Percentiles rank a stretch among this genome's conserved stretches.
Evolutionary conservation across 2,329 filamentous ascomycete genomes (phyloP).

Genomic region (Dactylellina leptospora): DNA sequence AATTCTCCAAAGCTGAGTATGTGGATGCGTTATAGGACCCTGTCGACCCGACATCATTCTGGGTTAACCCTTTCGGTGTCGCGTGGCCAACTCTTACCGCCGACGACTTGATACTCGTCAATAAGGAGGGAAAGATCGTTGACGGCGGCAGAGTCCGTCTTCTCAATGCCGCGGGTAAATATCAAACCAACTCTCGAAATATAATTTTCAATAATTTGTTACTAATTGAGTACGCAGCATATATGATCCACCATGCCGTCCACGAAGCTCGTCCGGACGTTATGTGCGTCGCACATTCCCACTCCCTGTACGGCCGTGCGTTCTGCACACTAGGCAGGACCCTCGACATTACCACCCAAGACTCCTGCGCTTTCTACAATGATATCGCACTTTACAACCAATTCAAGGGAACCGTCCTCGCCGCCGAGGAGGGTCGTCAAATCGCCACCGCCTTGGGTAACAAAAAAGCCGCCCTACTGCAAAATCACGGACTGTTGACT

Average conservation of each 20-base stretch:
- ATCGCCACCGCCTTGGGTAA: constrained; percentile 65
- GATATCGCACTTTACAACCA: constrained; percentile 61
- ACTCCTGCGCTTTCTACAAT: constrained; percentile 66
- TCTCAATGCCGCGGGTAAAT: constrained; percentile 62
- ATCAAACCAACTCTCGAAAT: neutral
- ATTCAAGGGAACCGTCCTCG: constrained; percentile 67
- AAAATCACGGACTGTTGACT: constrained; percentile 68
- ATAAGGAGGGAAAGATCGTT: constrained; percentile 70
- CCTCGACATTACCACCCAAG: constrained; percentile 70
- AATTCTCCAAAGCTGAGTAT: constrained; percentile 61
- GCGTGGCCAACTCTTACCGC: constrained; percentile 71
- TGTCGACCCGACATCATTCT: constrained; percentile 69
- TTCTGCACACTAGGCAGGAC: constrained; percentile 71
- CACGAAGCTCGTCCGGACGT: constrained; percentile 70
- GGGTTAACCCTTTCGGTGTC: constrained; percentile 74
- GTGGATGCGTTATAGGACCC: constrained; percentile 63
- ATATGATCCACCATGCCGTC: constrained; percentile 70
- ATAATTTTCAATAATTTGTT: constrained; percentile 54
- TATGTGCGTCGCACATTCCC: constrained; percentile 68
- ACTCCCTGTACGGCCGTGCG: constrained; percentile 69
- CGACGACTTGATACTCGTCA: constrained; percentile 74
- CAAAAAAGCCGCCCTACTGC: constrained; percentile 66
- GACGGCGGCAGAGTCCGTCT: constrained; percentile 67
- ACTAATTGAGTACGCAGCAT: constrained; percentile 60
- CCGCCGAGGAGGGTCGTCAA: constrained; percentile 64